Percentiles rank a stretch among this genome's conserved stretches.
Evolutionary conservation across 305 asterid genomes (phyloP).

Genomic region (Salvia sclarea): DNA sequence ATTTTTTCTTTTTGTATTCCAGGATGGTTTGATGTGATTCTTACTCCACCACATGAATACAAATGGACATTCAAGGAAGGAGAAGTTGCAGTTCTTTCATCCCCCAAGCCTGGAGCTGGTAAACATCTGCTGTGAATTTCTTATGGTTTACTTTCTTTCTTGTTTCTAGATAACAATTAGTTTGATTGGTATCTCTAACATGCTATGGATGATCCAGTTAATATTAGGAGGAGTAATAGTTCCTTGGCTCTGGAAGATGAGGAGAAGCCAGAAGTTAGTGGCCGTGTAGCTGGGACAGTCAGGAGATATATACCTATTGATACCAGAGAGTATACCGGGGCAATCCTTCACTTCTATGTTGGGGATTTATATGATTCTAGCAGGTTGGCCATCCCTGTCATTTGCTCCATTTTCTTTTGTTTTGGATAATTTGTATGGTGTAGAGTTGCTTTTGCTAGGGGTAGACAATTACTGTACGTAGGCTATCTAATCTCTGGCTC

Average conservation of each 20-base stretch:
- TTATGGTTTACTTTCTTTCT: not conserved
- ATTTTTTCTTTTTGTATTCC: conserved; percentile 37
- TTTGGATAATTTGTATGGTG: conserved; percentile 9
- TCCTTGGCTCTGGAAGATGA: conserved; percentile 64
- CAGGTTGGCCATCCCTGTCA: conserved; percentile 49
- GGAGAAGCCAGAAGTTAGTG: conserved; percentile 70
- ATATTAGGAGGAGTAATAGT: conserved; percentile 58
- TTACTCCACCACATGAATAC: conserved; percentile 68
- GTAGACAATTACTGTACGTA: not conserved
- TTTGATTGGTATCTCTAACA: conserved; percentile 22
- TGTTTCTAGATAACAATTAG: not conserved
- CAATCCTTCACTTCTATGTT: conserved; percentile 89
- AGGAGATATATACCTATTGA: conserved; percentile 91
- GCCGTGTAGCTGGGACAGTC: conserved; percentile 96
- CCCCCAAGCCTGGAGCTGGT: conserved; percentile 95
- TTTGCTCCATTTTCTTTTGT: conserved; percentile 20
- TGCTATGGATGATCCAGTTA: conserved; percentile 47
- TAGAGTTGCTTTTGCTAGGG: not conserved
- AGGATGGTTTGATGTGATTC: conserved; percentile 98
- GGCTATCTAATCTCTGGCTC: conserved; percentile 22
- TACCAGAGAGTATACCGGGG: conserved; percentile 86
- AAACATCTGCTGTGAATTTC: conserved; percentile 15
- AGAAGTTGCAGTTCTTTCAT: conserved; percentile 95
- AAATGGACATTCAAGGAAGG: conserved; percentile 97
- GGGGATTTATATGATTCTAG: conserved; percentile 83